Conservation (phyloP, 306 rosid species). For the Bauhinia variegata region DNA sequence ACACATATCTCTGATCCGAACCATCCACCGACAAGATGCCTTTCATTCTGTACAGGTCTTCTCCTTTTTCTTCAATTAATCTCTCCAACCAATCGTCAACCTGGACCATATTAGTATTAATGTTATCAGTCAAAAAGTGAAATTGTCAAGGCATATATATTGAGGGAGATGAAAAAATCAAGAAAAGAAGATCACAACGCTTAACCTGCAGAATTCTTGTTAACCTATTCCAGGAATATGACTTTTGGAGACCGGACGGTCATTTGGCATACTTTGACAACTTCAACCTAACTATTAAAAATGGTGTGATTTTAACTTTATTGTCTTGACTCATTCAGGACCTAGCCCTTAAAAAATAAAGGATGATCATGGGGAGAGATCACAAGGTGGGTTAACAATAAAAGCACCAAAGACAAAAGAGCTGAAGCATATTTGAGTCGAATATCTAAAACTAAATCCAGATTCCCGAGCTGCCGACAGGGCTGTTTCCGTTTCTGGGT, state of each 20-base stretch:
- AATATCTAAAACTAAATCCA: not conserved
- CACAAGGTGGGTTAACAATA: not conserved
- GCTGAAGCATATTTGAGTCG: not conserved
- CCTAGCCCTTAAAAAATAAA: not conserved
- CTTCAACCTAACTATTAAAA: not conserved
- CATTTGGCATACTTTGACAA: not conserved
- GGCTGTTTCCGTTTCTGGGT: not conserved
- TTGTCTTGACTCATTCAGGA: slow-evolving; percentile 11
- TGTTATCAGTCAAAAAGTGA: not conserved
- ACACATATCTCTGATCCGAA: slow-evolving; percentile 75
- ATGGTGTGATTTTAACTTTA: not conserved
- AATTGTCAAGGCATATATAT: not conserved
- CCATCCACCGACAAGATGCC: slow-evolving; percentile 74
- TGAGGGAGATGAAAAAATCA: not conserved
- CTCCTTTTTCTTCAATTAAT: slow-evolving; percentile 86
- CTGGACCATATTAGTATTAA: slow-evolving; percentile 34
- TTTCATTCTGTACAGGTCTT: slow-evolving; percentile 92
- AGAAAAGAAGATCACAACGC: not conserved
- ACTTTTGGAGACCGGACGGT: slow-evolving; percentile 10
- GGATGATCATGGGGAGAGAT: not conserved
- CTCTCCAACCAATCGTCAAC: slow-evolving; percentile 94
- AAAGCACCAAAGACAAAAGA: slow-evolving; percentile 7
- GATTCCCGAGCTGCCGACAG: not conserved
- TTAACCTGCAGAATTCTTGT: not conserved
- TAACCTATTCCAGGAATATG: not conserved